Evolutionary conservation across 2,329 filamentous ascomycete genomes (phyloP), one percentile per base, ranked within the genome.

Genomic region (Fusarium torreyae): DNA sequence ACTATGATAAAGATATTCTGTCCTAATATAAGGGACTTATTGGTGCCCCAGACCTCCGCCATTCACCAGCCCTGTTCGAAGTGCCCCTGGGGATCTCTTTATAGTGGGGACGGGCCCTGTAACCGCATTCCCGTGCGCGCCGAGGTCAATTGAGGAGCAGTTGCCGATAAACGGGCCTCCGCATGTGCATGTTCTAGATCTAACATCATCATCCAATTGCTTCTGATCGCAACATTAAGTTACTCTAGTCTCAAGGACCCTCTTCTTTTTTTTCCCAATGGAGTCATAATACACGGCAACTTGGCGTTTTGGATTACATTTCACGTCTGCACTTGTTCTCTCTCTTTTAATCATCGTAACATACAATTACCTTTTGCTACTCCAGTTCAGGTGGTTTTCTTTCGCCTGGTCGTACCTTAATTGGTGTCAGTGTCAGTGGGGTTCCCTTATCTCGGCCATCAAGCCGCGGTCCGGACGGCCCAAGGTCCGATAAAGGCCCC

Each of bases 391-490:
- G 42, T 39, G 51, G 43, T 58, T 46, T 54, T 58, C 45, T 55
- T 55, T 54, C 56, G 57, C 66, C 44, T 53, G 52, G 46, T 45
- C 56, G 31, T 65, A 17, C 44, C 33, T 26, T 57, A 50, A 15
- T n/a, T 33, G 24, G 28, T 31, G 28, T 31, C 28, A 31, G 45
- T 43, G 33, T 63, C 57, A 67, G 68, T 72, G 72, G 72, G 72
- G 72, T 65, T 49, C 61, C 60, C 45, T 70, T 63, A 65, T 70
- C 70, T 74, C 70, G 70, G 70, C 58, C 72, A 74, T 48, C 68
- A 74, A 74, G 68, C 72, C 72, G 72, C 69, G 72, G 69, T 69
- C 68, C 72, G 63, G 69, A 72, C 72, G 72, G 72, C 59, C 53
- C 66, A 69, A 61, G 57, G 66, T 63, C 72, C 72, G 72, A 75